phyloP scores from a whole-genome alignment of 78 protist species.

The Speleostelium caveatum region DNA sequence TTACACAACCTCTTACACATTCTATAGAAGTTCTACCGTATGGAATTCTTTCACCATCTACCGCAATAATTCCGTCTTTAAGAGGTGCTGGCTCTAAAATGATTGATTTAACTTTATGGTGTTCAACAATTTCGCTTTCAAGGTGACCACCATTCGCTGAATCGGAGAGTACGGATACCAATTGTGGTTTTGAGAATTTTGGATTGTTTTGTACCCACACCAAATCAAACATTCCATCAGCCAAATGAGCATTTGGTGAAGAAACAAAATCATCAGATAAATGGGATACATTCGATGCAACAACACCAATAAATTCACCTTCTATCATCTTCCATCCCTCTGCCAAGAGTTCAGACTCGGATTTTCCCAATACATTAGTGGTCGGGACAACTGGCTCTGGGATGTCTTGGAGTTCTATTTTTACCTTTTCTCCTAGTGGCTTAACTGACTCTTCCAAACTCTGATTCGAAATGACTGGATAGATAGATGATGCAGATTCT shows the following conservation, averaged over 20 bases:
- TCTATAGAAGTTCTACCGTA: conserved; percentile 65
- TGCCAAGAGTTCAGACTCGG: not conserved
- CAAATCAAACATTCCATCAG: conserved; percentile 63
- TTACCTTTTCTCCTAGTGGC: not conserved
- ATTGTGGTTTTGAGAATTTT: conserved; percentile 18
- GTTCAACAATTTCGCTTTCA: conserved; percentile 31
- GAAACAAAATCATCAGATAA: conserved; percentile 54
- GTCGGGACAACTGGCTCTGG: not conserved
- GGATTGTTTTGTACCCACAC: conserved; percentile 19
- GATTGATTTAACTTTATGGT: conserved; percentile 45
- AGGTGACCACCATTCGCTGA: conserved; percentile 57
- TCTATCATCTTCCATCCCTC: conserved; percentile 39
- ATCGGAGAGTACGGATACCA: conserved; percentile 38
- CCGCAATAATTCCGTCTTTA: conserved; percentile 53
- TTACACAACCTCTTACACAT: conserved; percentile 68
- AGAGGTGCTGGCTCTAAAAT: conserved; percentile 31
- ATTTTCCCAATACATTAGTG: not conserved
- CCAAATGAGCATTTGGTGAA: conserved; percentile 64
- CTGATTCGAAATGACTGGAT: too few species aligned
- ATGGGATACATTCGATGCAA: conserved; percentile 58
- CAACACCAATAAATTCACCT: conserved; percentile 64
- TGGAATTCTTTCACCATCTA: conserved; percentile 69
- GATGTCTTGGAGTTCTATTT: not conserved
- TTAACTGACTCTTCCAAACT: not conserved
- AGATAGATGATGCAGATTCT: conserved; percentile 14